These are phyloP conservation scores for Triticum turgidum DNA, from an alignment of 176 grass and related monocot species.

Conservation along the genomic window DNA sequence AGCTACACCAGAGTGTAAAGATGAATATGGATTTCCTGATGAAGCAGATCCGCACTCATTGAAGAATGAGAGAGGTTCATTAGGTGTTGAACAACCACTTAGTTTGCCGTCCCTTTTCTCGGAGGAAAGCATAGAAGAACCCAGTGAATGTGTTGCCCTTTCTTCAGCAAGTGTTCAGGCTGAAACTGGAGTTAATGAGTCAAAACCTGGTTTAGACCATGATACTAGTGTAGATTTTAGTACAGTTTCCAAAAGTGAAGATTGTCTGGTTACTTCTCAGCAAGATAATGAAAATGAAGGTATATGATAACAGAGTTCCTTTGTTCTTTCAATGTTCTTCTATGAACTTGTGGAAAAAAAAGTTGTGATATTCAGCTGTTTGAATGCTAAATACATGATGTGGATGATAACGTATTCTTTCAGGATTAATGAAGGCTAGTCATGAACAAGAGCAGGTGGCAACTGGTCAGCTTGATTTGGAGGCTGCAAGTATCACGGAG, in stretches of 20 bases:
- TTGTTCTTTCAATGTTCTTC: background rate
- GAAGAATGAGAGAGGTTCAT: background rate
- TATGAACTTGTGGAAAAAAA: background rate
- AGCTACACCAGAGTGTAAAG: background rate
- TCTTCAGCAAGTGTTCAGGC: background rate
- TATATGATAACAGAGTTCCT: background rate
- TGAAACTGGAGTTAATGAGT: background rate
- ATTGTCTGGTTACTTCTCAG: background rate
- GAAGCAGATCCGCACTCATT: background rate
- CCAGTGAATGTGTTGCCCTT: background rate
- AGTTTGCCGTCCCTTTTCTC: background rate
- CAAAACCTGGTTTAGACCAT: conserved; percentile 20
- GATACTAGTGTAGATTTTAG: background rate
- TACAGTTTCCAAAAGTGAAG: background rate
- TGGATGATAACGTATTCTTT: background rate
- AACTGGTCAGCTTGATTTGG: background rate
- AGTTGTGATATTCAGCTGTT: background rate
- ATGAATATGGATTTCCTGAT: background rate
- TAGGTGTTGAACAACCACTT: background rate
- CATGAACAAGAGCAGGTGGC: background rate
- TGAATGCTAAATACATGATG: background rate
- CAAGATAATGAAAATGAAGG: conserved; percentile 14
- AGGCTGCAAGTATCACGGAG: conserved; percentile 7
- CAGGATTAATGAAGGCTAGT: background rate
- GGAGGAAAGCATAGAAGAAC: conserved; percentile 12